Conservation (phyloP, 257 asterid genomes). For the Przewalskia tangutica region DNA sequence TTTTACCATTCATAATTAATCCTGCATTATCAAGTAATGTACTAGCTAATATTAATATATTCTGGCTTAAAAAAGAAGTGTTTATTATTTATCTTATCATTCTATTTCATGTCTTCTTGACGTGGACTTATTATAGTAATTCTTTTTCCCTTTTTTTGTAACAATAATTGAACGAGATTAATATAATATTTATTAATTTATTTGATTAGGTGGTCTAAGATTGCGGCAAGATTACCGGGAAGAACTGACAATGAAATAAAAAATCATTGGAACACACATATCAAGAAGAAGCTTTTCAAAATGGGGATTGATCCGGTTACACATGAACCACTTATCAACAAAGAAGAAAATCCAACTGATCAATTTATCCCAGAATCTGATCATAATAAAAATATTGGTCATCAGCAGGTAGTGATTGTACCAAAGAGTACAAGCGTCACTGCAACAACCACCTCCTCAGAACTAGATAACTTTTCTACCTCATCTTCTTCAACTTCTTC, state of each 20-base stretch:
- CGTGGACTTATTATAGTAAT: not conserved
- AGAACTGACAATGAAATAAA: conserved; percentile 92
- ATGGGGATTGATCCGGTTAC: conserved; percentile 92
- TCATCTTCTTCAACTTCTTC: conserved; percentile 33
- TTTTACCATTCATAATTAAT: not conserved
- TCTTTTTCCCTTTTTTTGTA: not conserved
- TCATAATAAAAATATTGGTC: conserved; percentile 3
- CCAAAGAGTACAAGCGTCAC: conserved; percentile 12
- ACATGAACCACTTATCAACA: conserved; percentile 48
- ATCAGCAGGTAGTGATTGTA: conserved; percentile 6
- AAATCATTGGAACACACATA: conserved; percentile 95
- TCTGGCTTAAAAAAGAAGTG: not conserved
- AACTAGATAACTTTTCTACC: conserved; percentile 11
- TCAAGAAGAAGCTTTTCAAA: conserved; percentile 78
- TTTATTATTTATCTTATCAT: not conserved
- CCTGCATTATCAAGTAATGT: not conserved
- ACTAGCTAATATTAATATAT: conserved; percentile 8
- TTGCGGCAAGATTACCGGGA: conserved; percentile 88
- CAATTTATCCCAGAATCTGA: conserved; percentile 9
- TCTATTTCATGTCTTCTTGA: not conserved
- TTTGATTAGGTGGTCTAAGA: conserved; percentile 70
- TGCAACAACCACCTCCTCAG: not conserved
- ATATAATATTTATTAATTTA: not conserved
- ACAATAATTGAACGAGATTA: not conserved
- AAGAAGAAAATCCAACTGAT: conserved; percentile 17